These are phyloP conservation scores for Metschnikowia gelsemii DNA, from an alignment of 805 yeast species.

Conservation along the genomic window DNA sequence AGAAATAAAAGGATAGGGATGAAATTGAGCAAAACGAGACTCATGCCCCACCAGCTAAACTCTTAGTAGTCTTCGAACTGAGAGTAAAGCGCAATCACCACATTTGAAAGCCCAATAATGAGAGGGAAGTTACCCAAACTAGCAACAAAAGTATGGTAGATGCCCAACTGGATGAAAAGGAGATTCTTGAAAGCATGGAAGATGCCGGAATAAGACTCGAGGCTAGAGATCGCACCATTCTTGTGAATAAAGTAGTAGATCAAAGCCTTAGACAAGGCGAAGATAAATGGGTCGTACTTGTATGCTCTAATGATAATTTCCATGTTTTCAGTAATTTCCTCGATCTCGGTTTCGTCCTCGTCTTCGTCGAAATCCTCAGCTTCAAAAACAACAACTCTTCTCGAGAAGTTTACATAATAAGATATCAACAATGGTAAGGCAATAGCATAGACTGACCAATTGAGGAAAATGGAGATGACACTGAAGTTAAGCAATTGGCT, in stretches of 20 bases:
- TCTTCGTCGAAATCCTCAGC: constrained; percentile 11
- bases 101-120: constrained; percentile 46
- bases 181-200: constrained; percentile 31
- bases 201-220: constrained; percentile 26
- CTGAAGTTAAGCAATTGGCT: constrained; percentile 30
- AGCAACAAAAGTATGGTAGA: constrained; percentile 35
- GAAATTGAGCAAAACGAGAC: not conserved
- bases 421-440: constrained; percentile 44
- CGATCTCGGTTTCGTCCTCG: constrained; percentile 2
- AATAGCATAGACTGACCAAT: constrained; percentile 44
- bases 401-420: constrained; percentile 53
- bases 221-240: constrained; percentile 31
- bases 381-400: constrained; percentile 37
- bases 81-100: constrained; percentile 51
- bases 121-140: constrained; percentile 49
- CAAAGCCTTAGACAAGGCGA: constrained; percentile 48
- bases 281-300: constrained; percentile 54
- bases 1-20: constrained; percentile 5
- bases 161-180: constrained; percentile 36
- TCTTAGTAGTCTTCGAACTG: constrained; percentile 44
- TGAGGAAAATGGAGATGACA: constrained; percentile 30
- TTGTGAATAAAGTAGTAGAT: constrained; percentile 33
- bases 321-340: constrained; percentile 10
- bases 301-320: constrained; percentile 32
- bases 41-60: constrained; percentile 1